phyloP scores from a whole-genome alignment of 371 early-diverging fungal species.

The Phascolomyces articulosus region DNA sequence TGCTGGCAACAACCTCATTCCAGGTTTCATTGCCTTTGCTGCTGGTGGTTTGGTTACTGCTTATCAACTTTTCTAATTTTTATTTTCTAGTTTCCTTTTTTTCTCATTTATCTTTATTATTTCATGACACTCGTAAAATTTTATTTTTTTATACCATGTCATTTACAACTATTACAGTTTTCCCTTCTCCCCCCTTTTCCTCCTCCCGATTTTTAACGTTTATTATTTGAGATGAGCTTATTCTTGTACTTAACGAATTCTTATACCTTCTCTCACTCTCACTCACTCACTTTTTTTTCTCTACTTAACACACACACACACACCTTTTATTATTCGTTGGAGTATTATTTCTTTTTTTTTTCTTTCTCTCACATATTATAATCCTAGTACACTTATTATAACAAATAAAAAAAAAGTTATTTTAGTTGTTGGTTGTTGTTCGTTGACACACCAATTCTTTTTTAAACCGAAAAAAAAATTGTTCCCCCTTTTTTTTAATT shows the following conservation, averaged over 20 bases:
- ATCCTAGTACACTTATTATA: slow-evolving; percentile 9
- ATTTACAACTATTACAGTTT: neutral
- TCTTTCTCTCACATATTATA: slow-evolving; percentile 1
- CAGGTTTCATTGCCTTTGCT: neutral
- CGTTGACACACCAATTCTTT: neutral
- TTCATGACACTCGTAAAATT: neutral
- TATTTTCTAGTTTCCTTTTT: neutral
- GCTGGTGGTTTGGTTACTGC: slow-evolving; percentile 11
- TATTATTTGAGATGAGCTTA: neutral
- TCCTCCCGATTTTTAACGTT: too few relatives aligned
- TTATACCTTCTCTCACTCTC: neutral
- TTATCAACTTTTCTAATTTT: slow-evolving; percentile 11
- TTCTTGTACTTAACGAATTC: neutral
- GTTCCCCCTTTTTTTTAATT: neutral
- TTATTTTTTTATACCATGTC: neutral
- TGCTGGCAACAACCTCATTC: neutral
- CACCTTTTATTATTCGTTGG: slow-evolving; percentile 2
- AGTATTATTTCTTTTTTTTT: neutral
- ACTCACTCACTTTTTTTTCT: neutral
- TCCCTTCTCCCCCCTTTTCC: too few relatives aligned
- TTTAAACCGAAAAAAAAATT: neutral
- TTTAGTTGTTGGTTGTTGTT: neutral
- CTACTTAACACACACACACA: neutral
- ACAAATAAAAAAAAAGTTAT: slow-evolving; percentile 8
- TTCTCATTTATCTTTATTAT: neutral